These are phyloP conservation scores for Lepidium africanum DNA, from an alignment of 345 rosid species.

Conservation along the genomic window DNA sequence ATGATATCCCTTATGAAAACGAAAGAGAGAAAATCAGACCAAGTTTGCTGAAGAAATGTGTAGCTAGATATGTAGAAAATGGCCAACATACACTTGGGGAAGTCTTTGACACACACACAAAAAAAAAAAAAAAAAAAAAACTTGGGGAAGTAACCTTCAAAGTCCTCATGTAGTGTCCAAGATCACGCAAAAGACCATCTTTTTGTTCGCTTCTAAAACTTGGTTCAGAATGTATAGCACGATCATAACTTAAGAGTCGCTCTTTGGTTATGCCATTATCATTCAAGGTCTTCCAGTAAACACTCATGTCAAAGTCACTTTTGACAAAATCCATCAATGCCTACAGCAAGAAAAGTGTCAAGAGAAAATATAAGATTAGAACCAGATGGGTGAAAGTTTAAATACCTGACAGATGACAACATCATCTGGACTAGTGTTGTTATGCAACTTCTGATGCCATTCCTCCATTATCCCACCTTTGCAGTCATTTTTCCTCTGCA, in stretches of 20 bases:
- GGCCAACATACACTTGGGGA: conserved; percentile 9
- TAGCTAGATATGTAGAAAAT: conserved; percentile 4
- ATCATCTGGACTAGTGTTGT: conserved; percentile 99
- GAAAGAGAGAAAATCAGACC: conserved; percentile 2
- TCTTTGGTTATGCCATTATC: conserved; percentile 92
- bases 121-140: too few species aligned
- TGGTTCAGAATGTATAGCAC: conserved; percentile 88
- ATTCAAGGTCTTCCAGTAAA: conserved; percentile 95
- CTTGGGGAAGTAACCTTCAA: conserved; percentile 59
- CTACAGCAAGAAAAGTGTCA: conserved; percentile 38
- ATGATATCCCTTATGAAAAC: background rate
- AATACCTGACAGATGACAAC: conserved; percentile 92
- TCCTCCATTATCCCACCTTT: conserved; percentile 99
- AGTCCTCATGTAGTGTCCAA: conserved; percentile 91
- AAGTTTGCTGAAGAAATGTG: conserved; percentile 5
- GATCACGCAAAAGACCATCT: conserved; percentile 83
- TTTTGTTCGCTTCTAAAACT: conserved; percentile 69
- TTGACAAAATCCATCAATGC: conserved; percentile 76
- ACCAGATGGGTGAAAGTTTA: background rate
- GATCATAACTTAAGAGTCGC: conserved; percentile 93
- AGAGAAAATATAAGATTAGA: background rate
- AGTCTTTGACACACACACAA: too few species aligned
- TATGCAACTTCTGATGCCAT: conserved; percentile 99
- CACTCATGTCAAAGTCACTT: conserved; percentile 68
- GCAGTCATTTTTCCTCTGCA: conserved; percentile 86